Conservation (phyloP, 148 eudicot species). For the Chenopodium formosanum region DNA sequence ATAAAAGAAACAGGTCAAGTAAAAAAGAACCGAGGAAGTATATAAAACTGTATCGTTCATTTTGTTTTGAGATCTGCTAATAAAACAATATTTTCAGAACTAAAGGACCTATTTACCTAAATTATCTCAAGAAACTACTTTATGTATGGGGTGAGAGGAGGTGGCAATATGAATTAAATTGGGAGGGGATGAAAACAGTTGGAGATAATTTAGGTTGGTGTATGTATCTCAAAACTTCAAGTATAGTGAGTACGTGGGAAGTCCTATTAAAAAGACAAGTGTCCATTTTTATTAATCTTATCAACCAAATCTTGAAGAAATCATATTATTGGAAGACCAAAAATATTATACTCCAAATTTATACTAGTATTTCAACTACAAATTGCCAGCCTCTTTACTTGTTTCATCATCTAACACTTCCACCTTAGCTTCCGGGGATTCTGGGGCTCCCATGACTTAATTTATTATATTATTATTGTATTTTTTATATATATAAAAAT, state of each 20-base stretch:
- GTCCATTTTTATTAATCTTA: conserved; percentile 19
- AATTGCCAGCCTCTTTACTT: conserved; percentile 28
- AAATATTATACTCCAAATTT: too few species aligned
- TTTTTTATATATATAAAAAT: too few species aligned
- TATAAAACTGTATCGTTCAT: too few species aligned
- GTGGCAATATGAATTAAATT: neutral
- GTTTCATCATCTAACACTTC: neutral
- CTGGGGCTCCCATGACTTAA: neutral
- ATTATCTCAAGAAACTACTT: neutral
- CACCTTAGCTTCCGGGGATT: conserved; percentile 17
- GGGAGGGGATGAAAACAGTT: conserved; percentile 16
- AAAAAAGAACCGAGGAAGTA: too few species aligned
- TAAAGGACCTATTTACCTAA: neutral
- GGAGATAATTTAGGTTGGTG: neutral
- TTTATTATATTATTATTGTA: neutral
- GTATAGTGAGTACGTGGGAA: neutral
- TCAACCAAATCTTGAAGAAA: conserved; percentile 26
- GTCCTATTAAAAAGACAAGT: conserved; percentile 16
- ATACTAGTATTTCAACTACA: conserved; percentile 29
- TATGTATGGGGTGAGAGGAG: neutral
- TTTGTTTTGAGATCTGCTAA: too few species aligned
- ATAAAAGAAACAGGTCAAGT: too few species aligned
- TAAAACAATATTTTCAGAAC: too few species aligned
- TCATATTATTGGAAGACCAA: neutral
- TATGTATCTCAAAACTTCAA: neutral